Percentiles rank a stretch among this genome's conserved stretches.
Conservation (phyloP, 1,139 yeast species). For the Blastobotrys elegans region DNA sequence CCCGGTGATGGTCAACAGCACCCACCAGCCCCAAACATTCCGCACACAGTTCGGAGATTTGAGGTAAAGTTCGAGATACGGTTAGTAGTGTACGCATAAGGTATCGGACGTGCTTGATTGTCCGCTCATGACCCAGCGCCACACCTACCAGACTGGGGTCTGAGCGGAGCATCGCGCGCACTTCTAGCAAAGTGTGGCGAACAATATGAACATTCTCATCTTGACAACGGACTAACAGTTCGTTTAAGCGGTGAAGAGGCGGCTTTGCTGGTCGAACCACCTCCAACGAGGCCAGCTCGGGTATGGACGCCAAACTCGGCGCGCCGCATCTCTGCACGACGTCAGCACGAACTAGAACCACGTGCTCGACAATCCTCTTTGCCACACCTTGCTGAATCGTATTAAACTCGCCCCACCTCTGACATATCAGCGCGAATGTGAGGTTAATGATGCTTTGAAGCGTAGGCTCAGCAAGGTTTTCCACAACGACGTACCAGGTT, state of each 20-base stretch:
- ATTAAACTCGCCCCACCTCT: slow-evolving; percentile 48
- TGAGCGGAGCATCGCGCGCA: slow-evolving; percentile 49
- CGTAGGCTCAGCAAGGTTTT: slow-evolving; percentile 41
- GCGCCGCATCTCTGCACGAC: slow-evolving; percentile 25
- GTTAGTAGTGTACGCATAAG: slow-evolving; percentile 55
- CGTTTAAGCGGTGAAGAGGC: slow-evolving; percentile 13
- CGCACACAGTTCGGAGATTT: slow-evolving; percentile 56
- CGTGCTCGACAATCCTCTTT: slow-evolving; percentile 17
- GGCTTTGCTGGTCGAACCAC: neutral
- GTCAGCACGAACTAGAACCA: slow-evolving; percentile 16
- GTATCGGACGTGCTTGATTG: slow-evolving; percentile 37
- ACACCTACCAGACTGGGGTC: slow-evolving; percentile 39
- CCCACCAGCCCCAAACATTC: slow-evolving; percentile 74
- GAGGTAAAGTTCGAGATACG: slow-evolving; percentile 41
- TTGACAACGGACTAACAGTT: slow-evolving; percentile 44
- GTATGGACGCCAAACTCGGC: slow-evolving; percentile 25
- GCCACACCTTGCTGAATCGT: slow-evolving; percentile 15
- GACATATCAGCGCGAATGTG: slow-evolving; percentile 54
- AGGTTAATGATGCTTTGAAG: slow-evolving; percentile 53
- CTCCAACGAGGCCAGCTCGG: slow-evolving; percentile 23
- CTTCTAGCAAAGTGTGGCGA: slow-evolving; percentile 68
- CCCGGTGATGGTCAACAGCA: slow-evolving; percentile 63
- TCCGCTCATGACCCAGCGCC: slow-evolving; percentile 3
- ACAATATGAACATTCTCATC: slow-evolving; percentile 76
- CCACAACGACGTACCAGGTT: slow-evolving; percentile 60